These are phyloP conservation scores for Coemansia furcata DNA, from an alignment of 192 early-diverging fungal genomes.

Conservation along the genomic window DNA sequence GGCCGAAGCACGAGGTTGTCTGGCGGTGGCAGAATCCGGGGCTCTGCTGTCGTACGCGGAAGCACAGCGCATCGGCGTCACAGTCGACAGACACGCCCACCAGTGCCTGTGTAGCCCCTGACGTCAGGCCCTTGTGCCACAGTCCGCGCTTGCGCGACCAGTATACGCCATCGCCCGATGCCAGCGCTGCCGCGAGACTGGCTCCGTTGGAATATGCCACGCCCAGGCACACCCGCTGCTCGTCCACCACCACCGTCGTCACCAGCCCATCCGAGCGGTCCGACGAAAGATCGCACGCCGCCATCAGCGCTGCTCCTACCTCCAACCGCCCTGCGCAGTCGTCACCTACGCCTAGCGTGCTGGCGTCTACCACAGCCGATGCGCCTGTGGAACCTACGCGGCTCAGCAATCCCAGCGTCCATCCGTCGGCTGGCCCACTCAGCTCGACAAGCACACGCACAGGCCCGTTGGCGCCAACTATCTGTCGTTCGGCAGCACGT, in stretches of 20 bases:
- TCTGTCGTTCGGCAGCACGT: slow-evolving; percentile 10
- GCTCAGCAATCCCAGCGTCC: slow-evolving; percentile 31
- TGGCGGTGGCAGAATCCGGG: slow-evolving; percentile 94
- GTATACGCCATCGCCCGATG: slow-evolving; percentile 84
- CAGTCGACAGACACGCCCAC: slow-evolving; percentile 81
- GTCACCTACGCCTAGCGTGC: slow-evolving; percentile 14
- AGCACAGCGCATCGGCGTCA: slow-evolving; percentile 84
- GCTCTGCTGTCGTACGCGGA: slow-evolving; percentile 81
- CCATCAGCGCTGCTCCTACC: slow-evolving; percentile 27
- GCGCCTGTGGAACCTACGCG: slow-evolving; percentile 20
- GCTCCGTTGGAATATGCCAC: slow-evolving; percentile 86
- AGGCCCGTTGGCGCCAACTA: slow-evolving; percentile 23
- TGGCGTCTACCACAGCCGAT: slow-evolving; percentile 19
- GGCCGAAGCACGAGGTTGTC: slow-evolving; percentile 90
- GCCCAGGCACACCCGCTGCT: slow-evolving; percentile 82
- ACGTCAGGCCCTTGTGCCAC: slow-evolving; percentile 96
- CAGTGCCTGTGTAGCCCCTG: slow-evolving; percentile 90
- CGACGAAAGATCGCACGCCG: slow-evolving; percentile 28
- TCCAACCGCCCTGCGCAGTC: slow-evolving; percentile 9
- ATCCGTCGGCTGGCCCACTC: slow-evolving; percentile 2
- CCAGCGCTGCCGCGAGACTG: slow-evolving; percentile 79
- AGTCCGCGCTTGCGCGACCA: slow-evolving; percentile 83
- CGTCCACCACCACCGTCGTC: slow-evolving; percentile 92
- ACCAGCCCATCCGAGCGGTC: slow-evolving; percentile 92
- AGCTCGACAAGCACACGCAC: slow-evolving; percentile 46